Conservation (phyloP, 352 stramenopile genomes). For the Achlya hypogyna region DNA sequence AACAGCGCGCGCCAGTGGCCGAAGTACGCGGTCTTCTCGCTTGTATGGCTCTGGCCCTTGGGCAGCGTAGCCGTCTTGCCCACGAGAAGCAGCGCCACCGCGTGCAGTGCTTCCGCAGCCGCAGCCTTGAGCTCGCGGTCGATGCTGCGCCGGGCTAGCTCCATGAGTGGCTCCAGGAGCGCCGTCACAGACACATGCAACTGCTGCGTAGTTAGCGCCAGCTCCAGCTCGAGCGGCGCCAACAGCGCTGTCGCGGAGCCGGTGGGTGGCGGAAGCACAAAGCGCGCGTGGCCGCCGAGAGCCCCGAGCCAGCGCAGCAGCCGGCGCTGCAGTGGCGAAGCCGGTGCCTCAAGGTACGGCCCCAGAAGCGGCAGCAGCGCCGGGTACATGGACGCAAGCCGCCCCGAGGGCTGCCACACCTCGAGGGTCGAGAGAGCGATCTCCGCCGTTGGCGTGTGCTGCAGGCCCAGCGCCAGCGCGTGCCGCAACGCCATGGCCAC, state of each 20-base stretch:
- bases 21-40: constrained; percentile 55
- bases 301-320: constrained; percentile 53
- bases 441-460: constrained; percentile 48
- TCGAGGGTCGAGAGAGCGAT: constrained; percentile 49
- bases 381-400: constrained; percentile 30
- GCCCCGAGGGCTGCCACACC: constrained; percentile 28
- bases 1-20: constrained; percentile 46
- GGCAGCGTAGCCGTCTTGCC: constrained; percentile 59
- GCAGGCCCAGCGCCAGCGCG: constrained; percentile 49
- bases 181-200: constrained; percentile 36
- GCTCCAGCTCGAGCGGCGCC: constrained; percentile 32
- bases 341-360: constrained; percentile 38
- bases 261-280: constrained; percentile 26
- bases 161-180: constrained; percentile 42
- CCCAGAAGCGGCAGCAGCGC: constrained; percentile 38
- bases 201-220: constrained; percentile 6
- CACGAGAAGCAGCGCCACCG: constrained; percentile 55
- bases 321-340: constrained; percentile 39
- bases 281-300: constrained; percentile 33
- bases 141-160: constrained; percentile 39
- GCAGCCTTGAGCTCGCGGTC: constrained; percentile 50
- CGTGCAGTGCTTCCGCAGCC: constrained; percentile 61
- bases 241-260: constrained; percentile 23
- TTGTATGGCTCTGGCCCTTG: constrained; percentile 29
- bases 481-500: constrained; percentile 34